phyloP scores from a whole-genome alignment of 1,139 yeast species.

The Maudiozyma humilis region DNA sequence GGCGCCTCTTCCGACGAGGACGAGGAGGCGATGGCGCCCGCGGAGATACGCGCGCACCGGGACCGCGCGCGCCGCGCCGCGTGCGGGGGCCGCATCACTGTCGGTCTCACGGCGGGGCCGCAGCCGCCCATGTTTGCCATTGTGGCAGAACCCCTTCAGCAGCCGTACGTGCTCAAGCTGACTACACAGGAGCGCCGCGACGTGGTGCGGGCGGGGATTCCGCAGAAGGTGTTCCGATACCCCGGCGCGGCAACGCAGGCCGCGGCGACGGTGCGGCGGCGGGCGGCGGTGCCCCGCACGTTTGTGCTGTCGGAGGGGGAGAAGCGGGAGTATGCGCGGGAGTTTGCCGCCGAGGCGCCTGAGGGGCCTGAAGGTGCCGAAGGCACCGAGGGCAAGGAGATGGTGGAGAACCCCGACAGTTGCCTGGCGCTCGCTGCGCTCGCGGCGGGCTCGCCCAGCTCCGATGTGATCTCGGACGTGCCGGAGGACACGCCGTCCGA shows the following conservation, averaged over 20 bases:
- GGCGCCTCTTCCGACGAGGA: slow-evolving; percentile 30
- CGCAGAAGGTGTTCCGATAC: slow-evolving; percentile 13
- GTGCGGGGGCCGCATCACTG: slow-evolving; percentile 22
- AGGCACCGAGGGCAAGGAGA: too few species aligned
- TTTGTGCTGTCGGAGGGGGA: not conserved
- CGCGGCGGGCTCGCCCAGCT: too few species aligned
- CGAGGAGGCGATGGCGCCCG: slow-evolving; percentile 18
- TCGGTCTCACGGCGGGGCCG: slow-evolving; percentile 12
- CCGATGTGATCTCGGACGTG: not conserved
- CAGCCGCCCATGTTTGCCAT: slow-evolving; percentile 19
- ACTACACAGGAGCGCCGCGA: slow-evolving; percentile 17
- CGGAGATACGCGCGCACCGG: slow-evolving; percentile 16
- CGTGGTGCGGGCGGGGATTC: slow-evolving; percentile 14
- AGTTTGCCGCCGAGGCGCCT: too few species aligned
- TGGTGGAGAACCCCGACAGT: too few species aligned
- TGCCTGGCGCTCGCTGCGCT: too few species aligned
- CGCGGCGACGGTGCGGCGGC: too few species aligned
- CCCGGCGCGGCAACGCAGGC: slow-evolving; percentile 14
- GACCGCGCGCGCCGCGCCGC: slow-evolving; percentile 15
- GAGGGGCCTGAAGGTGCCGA: too few species aligned
- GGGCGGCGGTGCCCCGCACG: slow-evolving; percentile 19
- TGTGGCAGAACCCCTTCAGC: slow-evolving; percentile 27
- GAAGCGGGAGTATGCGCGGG: not conserved
- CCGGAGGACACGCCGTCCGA: not conserved
- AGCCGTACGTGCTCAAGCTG: slow-evolving; percentile 23